phyloP scores from a whole-genome alignment of 2,329 filamentous ascomycete genomes.

The Oidium heveae region DNA sequence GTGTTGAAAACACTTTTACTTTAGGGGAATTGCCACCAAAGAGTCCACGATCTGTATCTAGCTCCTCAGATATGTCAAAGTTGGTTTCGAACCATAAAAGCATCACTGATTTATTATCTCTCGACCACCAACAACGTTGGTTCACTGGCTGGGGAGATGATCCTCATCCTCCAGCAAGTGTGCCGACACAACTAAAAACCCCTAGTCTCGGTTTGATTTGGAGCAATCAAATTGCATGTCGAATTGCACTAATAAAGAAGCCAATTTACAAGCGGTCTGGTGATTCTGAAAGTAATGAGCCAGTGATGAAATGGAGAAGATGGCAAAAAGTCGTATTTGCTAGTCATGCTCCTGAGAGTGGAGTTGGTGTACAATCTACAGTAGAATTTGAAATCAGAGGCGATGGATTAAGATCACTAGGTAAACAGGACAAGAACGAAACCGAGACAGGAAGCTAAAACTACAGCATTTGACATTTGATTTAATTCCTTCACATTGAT shows the following conservation, averaged over 20 bases:
- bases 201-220: slow-evolving; percentile 73
- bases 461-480: too few species aligned
- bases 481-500: too few species aligned
- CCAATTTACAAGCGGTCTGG: slow-evolving; percentile 21
- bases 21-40: neutral
- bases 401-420: slow-evolving; percentile 26
- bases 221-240: slow-evolving; percentile 67
- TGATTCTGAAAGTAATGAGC: slow-evolving; percentile 19
- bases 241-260: slow-evolving; percentile 56
- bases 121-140: slow-evolving; percentile 82
- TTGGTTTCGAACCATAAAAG: slow-evolving; percentile 4
- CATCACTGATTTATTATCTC: slow-evolving; percentile 31
- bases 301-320: slow-evolving; percentile 36
- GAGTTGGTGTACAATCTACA: slow-evolving; percentile 23
- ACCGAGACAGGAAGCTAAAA: too few species aligned
- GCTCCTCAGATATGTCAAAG: neutral
- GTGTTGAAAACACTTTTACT: neutral
- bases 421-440: neutral
- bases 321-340: slow-evolving; percentile 83
- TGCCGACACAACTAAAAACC: slow-evolving; percentile 38
- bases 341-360: slow-evolving; percentile 36
- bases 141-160: slow-evolving; percentile 88
- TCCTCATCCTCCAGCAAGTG: slow-evolving; percentile 13
- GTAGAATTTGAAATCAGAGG: slow-evolving; percentile 53
- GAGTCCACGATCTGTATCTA: too few species aligned